Conservation (phyloP, 2,329 filamentous ascomycete species). For the Hymenoscyphus infarciens region DNA sequence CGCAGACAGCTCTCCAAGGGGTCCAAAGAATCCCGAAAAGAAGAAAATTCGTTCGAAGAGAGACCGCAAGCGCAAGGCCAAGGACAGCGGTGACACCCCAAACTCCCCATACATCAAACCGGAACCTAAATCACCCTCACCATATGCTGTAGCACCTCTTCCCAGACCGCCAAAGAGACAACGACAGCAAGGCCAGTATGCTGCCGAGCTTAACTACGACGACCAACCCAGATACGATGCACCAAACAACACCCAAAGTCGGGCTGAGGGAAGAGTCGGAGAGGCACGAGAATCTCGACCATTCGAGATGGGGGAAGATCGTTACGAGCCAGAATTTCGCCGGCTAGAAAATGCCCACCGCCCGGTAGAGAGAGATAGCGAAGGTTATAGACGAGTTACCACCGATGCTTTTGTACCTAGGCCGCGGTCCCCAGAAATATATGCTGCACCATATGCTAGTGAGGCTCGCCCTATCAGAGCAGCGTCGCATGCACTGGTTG, state of each 20-base stretch:
- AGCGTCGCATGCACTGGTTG: constrained; percentile 28
- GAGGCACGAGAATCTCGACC: constrained; percentile 21
- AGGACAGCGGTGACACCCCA: constrained; percentile 40
- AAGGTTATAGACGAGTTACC: constrained; percentile 26
- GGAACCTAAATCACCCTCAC: constrained; percentile 63
- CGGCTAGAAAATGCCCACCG: constrained; percentile 27
- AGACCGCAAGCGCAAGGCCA: constrained; percentile 50
- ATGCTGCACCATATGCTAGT: constrained; percentile 23
- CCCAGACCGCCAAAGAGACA: constrained; percentile 55
- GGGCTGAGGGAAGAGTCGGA: constrained; percentile 20
- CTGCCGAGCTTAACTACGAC: constrained; percentile 41
- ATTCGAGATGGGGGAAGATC: constrained; percentile 27
- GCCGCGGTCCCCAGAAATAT: constrained; percentile 29
- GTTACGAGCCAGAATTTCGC: constrained; percentile 27
- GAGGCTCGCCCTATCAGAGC: constrained; percentile 28
- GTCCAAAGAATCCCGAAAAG: constrained; percentile 45
- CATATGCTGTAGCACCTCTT: constrained; percentile 50
- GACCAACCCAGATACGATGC: constrained; percentile 44
- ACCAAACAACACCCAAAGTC: constrained; percentile 20
- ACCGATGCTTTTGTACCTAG: constrained; percentile 25
- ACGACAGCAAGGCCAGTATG: constrained; percentile 45
- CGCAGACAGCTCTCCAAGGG: constrained; percentile 58
- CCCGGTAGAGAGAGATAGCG: constrained; percentile 30
- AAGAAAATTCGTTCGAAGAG: constrained; percentile 48
- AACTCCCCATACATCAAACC: constrained; percentile 57